Evolutionary conservation across 2,329 filamentous ascomycete genomes (phyloP).

Genomic region (Clarireedia sp.): DNA sequence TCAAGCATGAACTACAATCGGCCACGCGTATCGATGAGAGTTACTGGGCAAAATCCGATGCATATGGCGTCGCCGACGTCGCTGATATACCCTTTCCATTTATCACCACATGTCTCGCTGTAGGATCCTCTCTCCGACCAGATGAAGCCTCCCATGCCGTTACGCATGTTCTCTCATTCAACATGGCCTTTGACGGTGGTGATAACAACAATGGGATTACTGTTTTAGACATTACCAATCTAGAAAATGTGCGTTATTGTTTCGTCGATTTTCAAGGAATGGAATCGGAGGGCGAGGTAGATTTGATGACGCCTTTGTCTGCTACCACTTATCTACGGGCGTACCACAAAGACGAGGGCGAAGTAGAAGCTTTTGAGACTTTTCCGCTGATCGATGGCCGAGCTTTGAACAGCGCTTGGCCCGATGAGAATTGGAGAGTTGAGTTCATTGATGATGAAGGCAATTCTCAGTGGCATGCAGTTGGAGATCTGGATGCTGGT

Average conservation of each 20-base stretch:
- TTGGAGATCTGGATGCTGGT: not conserved
- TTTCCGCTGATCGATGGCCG: not conserved
- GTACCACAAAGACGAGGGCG: not conserved
- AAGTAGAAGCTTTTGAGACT: not conserved
- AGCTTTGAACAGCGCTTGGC: constrained; percentile 2
- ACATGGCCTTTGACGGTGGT: not conserved
- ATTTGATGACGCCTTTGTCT: constrained; percentile 1
- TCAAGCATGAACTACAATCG: constrained; percentile 17
- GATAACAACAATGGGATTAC: constrained; percentile 23
- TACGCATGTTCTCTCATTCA: not conserved
- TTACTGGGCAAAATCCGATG: not conserved
- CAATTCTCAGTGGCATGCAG: too few species aligned
- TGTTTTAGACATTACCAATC: constrained; percentile 21
- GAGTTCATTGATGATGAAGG: not conserved
- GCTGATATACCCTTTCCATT: not conserved
- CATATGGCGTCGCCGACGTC: not conserved
- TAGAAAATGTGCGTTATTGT: constrained; percentile 13
- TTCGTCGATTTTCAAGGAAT: constrained; percentile 11
- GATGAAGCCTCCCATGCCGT: not conserved
- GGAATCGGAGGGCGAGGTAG: not conserved
- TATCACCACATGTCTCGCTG: not conserved
- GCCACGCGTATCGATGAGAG: not conserved
- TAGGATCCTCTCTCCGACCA: not conserved
- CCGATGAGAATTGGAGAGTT: not conserved
- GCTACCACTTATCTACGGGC: not conserved